Evolutionary conservation across 2,329 filamentous ascomycete genomes (phyloP), one percentile per base, ranked within the genome.

Genomic region (Fusarium praegraminearum): DNA sequence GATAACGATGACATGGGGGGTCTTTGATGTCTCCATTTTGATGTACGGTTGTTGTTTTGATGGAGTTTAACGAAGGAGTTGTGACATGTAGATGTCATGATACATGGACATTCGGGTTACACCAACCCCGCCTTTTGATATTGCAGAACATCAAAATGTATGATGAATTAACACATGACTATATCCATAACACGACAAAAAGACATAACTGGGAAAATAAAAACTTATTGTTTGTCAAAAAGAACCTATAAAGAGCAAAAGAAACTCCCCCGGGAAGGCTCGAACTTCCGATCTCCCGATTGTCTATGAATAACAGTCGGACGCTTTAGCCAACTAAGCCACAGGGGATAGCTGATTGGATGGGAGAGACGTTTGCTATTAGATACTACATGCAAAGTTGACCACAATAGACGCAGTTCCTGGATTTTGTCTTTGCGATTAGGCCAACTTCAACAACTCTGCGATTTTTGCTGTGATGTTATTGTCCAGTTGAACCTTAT

Each of bases 241-340:
- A 33, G 1, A 3, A 33, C 3, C 1, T 1, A 0, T 3, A n/a
- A 16, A 11, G 2, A 7, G 9, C 40, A 55, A 55, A 47, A 55
- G 5, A 20, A 33, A 46, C 67, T 74, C 73, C 72, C 72, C 73
- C 71, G 73, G 72, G 67, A 75, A 75, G 73, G 73, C 65, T 75
- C 73, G 73, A 75, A 75, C 73, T 75, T 73, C 69, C 71, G 71
- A 75, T 74, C 73, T 75, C 71, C 69, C 72, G 73, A 75, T 75
- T 71, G 70, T 69, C 70, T 67, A 58, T 46, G 13, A 50, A 66
- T 71, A 71, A 71, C 69, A 71, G 68, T 71, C 69, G 69, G 69
- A 71, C 69, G 69, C 69, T 71, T 71, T 71, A 71, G 68, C 68
- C 68, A 71, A 71, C 68, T 71, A 71, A 71, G 68, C 68, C 68